phyloP scores from a whole-genome alignment of 2,329 filamentous ascomycete genomes.

The Raffaelea arxii region DNA sequence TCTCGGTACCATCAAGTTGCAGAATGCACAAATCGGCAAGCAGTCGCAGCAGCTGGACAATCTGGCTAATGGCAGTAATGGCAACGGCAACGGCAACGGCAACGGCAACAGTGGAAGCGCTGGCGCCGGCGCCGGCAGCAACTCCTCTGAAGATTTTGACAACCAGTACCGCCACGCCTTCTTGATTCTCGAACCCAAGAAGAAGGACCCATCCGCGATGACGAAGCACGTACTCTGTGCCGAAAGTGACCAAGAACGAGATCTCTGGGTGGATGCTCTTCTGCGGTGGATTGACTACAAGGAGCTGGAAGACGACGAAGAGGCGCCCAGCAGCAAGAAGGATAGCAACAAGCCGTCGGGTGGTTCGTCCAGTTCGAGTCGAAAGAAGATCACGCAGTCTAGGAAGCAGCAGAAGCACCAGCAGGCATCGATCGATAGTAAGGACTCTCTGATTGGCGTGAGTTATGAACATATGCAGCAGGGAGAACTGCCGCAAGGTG shows the following conservation, averaged over 20 bases:
- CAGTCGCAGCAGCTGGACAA: constrained; percentile 61
- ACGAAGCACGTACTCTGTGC: constrained; percentile 93
- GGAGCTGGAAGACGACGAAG: constrained; percentile 48
- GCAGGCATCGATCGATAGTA: constrained; percentile 15
- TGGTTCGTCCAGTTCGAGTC: constrained; percentile 21
- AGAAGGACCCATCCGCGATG: constrained; percentile 80
- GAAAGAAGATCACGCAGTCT: constrained; percentile 11
- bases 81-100: constrained; percentile 23
- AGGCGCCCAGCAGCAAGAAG: constrained; percentile 19
- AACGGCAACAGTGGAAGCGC: constrained; percentile 48
- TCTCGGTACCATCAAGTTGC: constrained; percentile 85
- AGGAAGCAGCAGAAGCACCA: constrained; percentile 17
- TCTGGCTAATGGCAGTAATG: constrained; percentile 16
- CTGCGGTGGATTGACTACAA: constrained; percentile 78
- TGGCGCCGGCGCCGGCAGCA: constrained; percentile 17
- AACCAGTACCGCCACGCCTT: constrained; percentile 97
- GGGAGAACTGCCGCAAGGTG: constrained; percentile 29
- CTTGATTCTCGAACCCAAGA: constrained; percentile 88
- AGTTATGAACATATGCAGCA: constrained; percentile 47
- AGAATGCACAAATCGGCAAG: constrained; percentile 86
- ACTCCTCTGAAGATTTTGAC: constrained; percentile 62
- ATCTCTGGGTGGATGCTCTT: constrained; percentile 86
- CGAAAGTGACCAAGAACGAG: constrained; percentile 85
- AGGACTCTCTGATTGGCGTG: constrained; percentile 44
- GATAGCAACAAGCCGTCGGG: constrained; percentile 10